These are phyloP conservation scores for Aristolochia fimbriata DNA, from an alignment of 164 flowering plant genomes.

Conservation along the genomic window DNA sequence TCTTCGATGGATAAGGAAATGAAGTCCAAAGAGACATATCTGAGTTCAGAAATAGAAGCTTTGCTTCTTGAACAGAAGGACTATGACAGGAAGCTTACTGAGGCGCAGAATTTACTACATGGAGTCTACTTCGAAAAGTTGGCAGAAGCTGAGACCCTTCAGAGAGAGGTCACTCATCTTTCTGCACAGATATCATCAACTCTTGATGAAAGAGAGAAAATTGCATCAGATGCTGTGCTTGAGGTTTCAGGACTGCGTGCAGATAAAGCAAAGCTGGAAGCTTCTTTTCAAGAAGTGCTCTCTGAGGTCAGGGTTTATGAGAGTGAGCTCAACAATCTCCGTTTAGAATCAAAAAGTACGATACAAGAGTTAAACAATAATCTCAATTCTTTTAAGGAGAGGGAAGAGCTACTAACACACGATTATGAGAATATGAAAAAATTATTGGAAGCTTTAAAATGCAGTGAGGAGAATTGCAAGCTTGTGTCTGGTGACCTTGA, in stretches of 20 bases:
- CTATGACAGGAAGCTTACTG: constrained; percentile 32
- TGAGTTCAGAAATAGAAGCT: constrained; percentile 38
- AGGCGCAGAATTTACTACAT: constrained; percentile 32
- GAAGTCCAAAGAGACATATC: constrained; percentile 36
- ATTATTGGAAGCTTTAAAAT: constrained; percentile 33
- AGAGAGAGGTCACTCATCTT: constrained; percentile 40
- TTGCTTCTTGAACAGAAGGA: constrained; percentile 38
- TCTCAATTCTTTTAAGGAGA: constrained; percentile 33
- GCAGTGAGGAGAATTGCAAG: constrained; percentile 42
- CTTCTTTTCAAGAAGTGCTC: constrained; percentile 33
- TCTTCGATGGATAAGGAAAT: constrained; percentile 30
- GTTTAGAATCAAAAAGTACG: constrained; percentile 34
- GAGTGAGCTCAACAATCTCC: constrained; percentile 23
- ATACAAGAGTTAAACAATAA: constrained; percentile 31
- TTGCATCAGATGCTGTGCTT: constrained; percentile 34
- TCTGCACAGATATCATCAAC: constrained; percentile 31
- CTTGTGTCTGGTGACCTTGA: constrained; percentile 35
- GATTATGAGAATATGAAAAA: constrained; percentile 35
- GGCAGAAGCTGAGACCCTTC: constrained; percentile 48
- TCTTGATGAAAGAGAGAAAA: constrained; percentile 39
- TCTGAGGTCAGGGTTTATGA: constrained; percentile 22
- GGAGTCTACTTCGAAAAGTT: constrained; percentile 35
- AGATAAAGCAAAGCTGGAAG: constrained; percentile 40
- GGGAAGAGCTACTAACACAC: constrained; percentile 27
- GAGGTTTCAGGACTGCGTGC: constrained; percentile 41